Conservation (phyloP, 2,329 filamentous ascomycete species). For the Talaromyces sp. region DNA sequence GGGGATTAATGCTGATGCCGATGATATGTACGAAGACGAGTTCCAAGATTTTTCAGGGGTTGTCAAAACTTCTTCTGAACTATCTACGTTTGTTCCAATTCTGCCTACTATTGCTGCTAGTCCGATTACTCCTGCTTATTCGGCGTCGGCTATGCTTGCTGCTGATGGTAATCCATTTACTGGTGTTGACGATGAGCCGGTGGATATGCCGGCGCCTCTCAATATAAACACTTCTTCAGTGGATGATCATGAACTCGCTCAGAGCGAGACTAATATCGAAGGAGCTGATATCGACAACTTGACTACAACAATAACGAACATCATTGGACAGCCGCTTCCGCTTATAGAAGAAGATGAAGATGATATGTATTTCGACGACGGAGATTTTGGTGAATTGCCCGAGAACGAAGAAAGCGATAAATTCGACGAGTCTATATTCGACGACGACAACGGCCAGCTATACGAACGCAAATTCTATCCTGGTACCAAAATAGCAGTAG, state of each 20-base stretch:
- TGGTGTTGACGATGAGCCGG: background rate
- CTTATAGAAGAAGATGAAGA: slow-evolving; percentile 26
- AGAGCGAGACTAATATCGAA: background rate
- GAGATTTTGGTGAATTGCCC: slow-evolving; percentile 39
- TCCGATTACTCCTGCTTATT: slow-evolving; percentile 25
- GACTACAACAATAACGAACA: background rate
- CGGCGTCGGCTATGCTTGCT: slow-evolving; percentile 14
- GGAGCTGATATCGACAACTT: background rate
- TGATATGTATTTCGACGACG: slow-evolving; percentile 46
- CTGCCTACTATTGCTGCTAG: slow-evolving; percentile 34
- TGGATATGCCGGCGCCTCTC: background rate
- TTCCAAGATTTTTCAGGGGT: slow-evolving; percentile 26
- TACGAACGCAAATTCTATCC: slow-evolving; percentile 34
- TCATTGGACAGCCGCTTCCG: background rate
- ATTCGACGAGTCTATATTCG: slow-evolving; percentile 47
- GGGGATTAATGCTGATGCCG: slow-evolving; percentile 44
- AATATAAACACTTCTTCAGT: background rate
- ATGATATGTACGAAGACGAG: slow-evolving; percentile 29
- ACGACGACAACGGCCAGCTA: slow-evolving; percentile 42
- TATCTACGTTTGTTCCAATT: slow-evolving; percentile 31
- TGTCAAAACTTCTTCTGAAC: slow-evolving; percentile 24
- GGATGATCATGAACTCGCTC: background rate
- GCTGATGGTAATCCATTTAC: background rate
- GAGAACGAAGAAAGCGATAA: slow-evolving; percentile 27
- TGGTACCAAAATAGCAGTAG: slow-evolving; percentile 14